Evolutionary conservation across 1,284 basidiomycete genomes (phyloP).

Genomic region (Trichosporon sp.): DNA sequence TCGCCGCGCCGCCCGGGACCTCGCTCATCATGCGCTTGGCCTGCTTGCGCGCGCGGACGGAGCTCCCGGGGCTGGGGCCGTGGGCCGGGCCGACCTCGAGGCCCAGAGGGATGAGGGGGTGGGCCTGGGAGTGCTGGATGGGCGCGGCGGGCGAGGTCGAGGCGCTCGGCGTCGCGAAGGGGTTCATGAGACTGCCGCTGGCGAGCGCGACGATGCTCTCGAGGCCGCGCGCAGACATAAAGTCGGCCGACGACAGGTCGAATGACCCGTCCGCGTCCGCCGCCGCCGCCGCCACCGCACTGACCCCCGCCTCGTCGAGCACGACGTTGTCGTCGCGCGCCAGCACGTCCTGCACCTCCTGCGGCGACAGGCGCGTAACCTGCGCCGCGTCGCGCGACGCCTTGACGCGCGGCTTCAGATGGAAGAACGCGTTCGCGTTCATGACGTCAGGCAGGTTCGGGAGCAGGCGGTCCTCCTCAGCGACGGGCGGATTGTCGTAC

Average conservation of each 20-base stretch:
- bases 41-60: conserved; percentile 36
- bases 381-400: conserved; percentile 17
- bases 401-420: conserved; percentile 29
- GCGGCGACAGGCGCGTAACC: conserved; percentile 18
- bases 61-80: conserved; percentile 25
- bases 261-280: conserved; percentile 10
- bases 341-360: conserved; percentile 32
- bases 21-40: conserved; percentile 34
- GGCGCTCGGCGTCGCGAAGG: conserved; percentile 10
- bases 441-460: conserved; percentile 34
- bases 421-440: conserved; percentile 26
- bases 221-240: conserved; percentile 22
- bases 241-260: conserved; percentile 24
- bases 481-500: conserved; percentile 45
- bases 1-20: conserved; percentile 40
- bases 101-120: conserved; percentile 11
- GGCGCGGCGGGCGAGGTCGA: not conserved
- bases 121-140: not conserved
- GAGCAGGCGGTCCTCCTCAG: conserved; percentile 34
- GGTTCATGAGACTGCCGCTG: conserved; percentile 14
- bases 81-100: conserved; percentile 7
- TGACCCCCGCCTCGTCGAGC: conserved; percentile 12
- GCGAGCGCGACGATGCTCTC: conserved; percentile 24
- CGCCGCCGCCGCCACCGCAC: conserved; percentile 12
- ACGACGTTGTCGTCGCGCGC: conserved; percentile 11